Evolutionary conservation across 768 basidiomycete species (phyloP).

Genomic region (Amanita jacksonii): DNA sequence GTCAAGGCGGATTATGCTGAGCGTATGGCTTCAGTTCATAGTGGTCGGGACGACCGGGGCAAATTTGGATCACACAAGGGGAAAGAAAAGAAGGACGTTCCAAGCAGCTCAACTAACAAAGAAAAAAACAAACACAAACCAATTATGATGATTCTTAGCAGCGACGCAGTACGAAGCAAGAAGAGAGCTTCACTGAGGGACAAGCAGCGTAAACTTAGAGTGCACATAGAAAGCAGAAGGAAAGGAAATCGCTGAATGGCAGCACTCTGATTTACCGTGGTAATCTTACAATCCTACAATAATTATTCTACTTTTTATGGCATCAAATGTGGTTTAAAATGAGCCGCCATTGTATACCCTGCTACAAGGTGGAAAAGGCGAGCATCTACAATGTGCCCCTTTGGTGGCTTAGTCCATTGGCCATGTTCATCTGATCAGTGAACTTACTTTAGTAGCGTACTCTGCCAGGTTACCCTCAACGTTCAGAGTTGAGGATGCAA

Average conservation of each 20-base stretch:
- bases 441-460: constrained; percentile 46
- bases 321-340: neutral
- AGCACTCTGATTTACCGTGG: constrained; percentile 18
- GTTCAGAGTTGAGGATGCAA: neutral
- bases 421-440: neutral
- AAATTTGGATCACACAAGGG: constrained; percentile 87
- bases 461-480: constrained; percentile 23
- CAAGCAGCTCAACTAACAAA: constrained; percentile 83
- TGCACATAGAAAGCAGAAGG: neutral
- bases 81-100: constrained; percentile 77
- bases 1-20: constrained; percentile 90
- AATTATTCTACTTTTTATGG: neutral
- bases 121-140: constrained; percentile 94
- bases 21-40: constrained; percentile 83
- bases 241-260: neutral
- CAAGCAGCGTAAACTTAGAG: constrained; percentile 43
- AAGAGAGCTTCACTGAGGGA: constrained; percentile 76
- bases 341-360: constrained; percentile 43
- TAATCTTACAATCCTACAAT: neutral
- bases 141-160: constrained; percentile 86
- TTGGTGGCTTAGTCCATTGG: constrained; percentile 3
- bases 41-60: constrained; percentile 90
- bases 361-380: constrained; percentile 66
- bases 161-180: constrained; percentile 68
- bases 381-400: constrained; percentile 69